Base-by-base conservation (phyloP, 2,329 filamentous ascomycete species). In the Aspergillus proliferans region DNA sequence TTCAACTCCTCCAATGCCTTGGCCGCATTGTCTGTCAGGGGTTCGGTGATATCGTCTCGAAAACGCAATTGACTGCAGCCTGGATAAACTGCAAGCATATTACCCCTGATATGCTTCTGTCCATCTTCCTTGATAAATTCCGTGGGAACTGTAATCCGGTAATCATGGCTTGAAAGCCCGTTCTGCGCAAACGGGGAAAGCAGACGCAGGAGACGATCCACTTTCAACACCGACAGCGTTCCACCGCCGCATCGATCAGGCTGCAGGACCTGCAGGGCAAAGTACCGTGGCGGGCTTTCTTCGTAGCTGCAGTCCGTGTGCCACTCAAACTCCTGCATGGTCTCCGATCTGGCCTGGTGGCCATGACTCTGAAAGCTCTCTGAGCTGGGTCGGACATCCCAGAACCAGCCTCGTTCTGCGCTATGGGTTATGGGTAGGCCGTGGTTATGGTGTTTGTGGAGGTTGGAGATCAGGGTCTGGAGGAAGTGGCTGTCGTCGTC, bases 261-360 rank as follows among this genome's bases (percentile, higher is more conserved):
- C 15, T 66, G 68, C 0, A 73, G 61, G 0, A 73, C 67, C 22
- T 73, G 70, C 0, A 73, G 61, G 0, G 69, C 71, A 40, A 73
- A 72, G 33, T 63, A 72, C 4, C 66, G 46, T 4, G 71, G 70
- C 1, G 65, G 57, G 0, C 51, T 51, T 1, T 63, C 46, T 42
- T 73, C 70, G 42, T 73, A 73, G 50, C 67, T 71, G 54, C 71
- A 73, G 39, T 73, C 70, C 0, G 68, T 73, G 43, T 73, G 71
- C 71, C 71, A 73, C 0, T 70, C 65, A 28, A 73, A 73, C 2
- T 68, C 58, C 0, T 63, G 51, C 67, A 71, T 71, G 1, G 71
- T 73, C 50, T 73, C 70, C 1, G 66, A 70, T 1, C 70, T 58
- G 1, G 71, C 71, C n/a, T 65, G 66, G 34, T 67, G 59, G 22